Base-by-base conservation (phyloP, 176 grass and related monocot species). In the Eragrostis curvula region DNA sequence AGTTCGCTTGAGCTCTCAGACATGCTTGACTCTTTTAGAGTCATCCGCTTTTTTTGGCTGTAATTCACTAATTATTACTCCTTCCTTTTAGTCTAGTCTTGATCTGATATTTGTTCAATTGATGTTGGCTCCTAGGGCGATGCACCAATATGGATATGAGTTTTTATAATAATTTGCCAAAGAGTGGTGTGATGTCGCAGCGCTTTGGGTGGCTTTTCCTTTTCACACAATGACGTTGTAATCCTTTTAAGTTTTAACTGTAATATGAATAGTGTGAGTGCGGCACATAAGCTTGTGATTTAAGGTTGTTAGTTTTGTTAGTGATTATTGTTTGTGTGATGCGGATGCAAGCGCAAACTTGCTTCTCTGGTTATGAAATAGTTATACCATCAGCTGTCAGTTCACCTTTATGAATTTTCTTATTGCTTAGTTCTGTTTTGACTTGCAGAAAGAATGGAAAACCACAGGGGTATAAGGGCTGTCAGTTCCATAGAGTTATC, bases 401-500 rank as follows among this genome's bases (percentile, higher is more conserved):
- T 53, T n/a, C 21, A 36, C 20, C 2, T 79, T 0, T 52, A 21
- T 2, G 7, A 62, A 45, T 57, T 57, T 79, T 67, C 66, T 49
- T 79, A 10, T 72, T 66, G 13, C 76, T 77, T 74, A 92, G 15
- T 74, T 70, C 52, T 13, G 41, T 39, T 4, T 76, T 67, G 59
- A 30, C 89, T 95, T 95, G 64, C 85, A 99, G 96, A 81, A 99
- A 99, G 66, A 75, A 73, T 14, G 65, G 36, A 27, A 47, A 90
- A 51, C 89, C 93, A 55, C 83, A 93, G 85, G 93, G 96, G 65
- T 99, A 88, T 73, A 99, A 99, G 30, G 89, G 90, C 65, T 93
- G 89, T 52, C 93, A 99, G 69, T 99, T 99, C 73, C 96, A 98
- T 84, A 83, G 96, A 80, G 93, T 98, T 77, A 98, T 98, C 47